A percentile compares a stretch with the other conserved stretches of the same genome.
phyloP scores from a whole-genome alignment of 2,329 filamentous ascomycete genomes.

The Paraphoma sp. region DNA sequence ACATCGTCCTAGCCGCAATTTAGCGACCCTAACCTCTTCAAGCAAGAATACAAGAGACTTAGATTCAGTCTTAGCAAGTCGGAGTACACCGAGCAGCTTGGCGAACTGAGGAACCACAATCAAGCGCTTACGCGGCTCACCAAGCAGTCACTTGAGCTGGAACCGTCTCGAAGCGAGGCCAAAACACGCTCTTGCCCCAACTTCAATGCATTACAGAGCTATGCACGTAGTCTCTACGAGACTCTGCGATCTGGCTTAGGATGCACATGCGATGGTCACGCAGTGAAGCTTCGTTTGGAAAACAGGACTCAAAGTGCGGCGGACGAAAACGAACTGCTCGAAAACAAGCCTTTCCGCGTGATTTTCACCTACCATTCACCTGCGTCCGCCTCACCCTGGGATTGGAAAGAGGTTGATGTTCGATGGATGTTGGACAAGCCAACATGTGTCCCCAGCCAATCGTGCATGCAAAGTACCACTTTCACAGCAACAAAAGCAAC shows the following conservation, averaged over 20 bases:
- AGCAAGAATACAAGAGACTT: slow-evolving; percentile 32
- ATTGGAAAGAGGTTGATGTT: slow-evolving; percentile 24
- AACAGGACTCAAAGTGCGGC: slow-evolving; percentile 4
- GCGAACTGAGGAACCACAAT: slow-evolving; percentile 26
- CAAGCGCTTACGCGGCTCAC: slow-evolving; percentile 27
- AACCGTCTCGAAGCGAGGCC: slow-evolving; percentile 11
- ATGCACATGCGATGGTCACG: slow-evolving; percentile 27
- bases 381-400: not conserved
- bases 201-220: slow-evolving; percentile 24
- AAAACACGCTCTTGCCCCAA: slow-evolving; percentile 19
- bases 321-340: slow-evolving; percentile 12
- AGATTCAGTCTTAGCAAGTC: slow-evolving; percentile 32
- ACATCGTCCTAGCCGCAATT: slow-evolving; percentile 21
- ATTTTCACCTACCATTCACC: slow-evolving; percentile 18
- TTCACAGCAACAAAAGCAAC: not conserved
- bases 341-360: slow-evolving; percentile 19
- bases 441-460: not conserved
- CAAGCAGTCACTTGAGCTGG: slow-evolving; percentile 26
- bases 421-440: slow-evolving; percentile 13
- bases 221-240: slow-evolving; percentile 20
- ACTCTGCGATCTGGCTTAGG: slow-evolving; percentile 17
- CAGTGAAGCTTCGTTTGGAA: slow-evolving; percentile 29
- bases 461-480: not conserved
- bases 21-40: slow-evolving; percentile 27
- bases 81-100: slow-evolving; percentile 29